Evolutionary conservation across 2,329 filamentous ascomycete genomes (phyloP), one percentile per base, ranked within the genome.

Genomic region (Ophiostoma sp.): DNA sequence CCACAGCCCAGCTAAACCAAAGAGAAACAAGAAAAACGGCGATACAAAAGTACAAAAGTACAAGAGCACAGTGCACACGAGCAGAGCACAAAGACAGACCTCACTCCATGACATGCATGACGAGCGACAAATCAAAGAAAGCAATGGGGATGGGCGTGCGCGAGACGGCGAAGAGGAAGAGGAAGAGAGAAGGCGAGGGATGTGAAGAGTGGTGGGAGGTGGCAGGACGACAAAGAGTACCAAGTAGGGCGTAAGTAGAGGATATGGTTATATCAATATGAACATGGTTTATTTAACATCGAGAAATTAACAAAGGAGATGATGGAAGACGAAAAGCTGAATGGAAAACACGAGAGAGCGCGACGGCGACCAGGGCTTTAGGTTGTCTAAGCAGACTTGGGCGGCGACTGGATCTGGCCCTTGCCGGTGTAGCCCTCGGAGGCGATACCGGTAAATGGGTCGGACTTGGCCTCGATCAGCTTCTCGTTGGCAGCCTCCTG

Each of bases 401-500:
- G 83, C 75, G 84, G 82, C 72, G 85, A 87, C 83, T 96, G 93
- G 73, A 96, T 85, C 81, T 88, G 85, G 76, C 92, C 91, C 77
- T 87, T 85, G 79, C 92, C 92, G 72, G 80, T 81, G 83, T 96
- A 96, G 75, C 87, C 88, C 78, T 90, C 86, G 76, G 90, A 89
- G 73, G 89, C 85, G 80, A 95, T 82, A 84, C 93, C 93, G 72
- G 90, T 92, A 79, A 97, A 86, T 71, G 93, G 93, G 78, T 97
- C 93, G 77, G 91, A 84, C 76, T 89, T 90, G 87, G 96, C 91
- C 77, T 83, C 83, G 91, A 96, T 78, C 79, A 97, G 85, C 81
- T 91, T 95, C 84, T 97, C 95, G 81, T 99, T 97, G 74, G 89
- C 86, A 75, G 90, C 90, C 84, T 98, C 93, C 84, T 99, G 92